Evolutionary conservation across 257 asterid species (phyloP), one percentile per base, ranked within the genome.

Genomic region (Scutellaria baicalensis): DNA sequence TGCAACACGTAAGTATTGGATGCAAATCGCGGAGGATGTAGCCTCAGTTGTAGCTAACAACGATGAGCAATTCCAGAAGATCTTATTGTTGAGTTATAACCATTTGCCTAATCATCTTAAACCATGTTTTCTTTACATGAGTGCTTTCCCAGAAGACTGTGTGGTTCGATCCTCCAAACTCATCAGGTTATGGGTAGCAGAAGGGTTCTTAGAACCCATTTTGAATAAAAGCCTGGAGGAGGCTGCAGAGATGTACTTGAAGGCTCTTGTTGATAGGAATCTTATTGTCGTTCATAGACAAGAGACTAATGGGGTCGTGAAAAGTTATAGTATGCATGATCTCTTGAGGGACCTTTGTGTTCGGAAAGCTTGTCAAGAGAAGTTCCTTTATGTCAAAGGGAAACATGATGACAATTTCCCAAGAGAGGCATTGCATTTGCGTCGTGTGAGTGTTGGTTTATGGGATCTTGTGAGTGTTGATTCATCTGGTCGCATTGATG

Each of bases 191-290:
- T 74, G 62, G 73, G 62, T 21, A 0, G 78, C 78, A 0, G 78
- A 74, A 39, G 78, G 78, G 9, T 65, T 73, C 6, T 5, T 73
- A 4, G 14, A 20, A 16, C 73, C 52, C 45, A 47, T 27, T 33
- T 7, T 13, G 6, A 64, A 18, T 18, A 59, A 21, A 38, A 44
- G 50, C 23, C 2, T 17, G 58, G 75, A 58, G 8, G 68, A 70
- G 10, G 68, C 39, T 33, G 68, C 73, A 18, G 40, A 23, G 61
- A 27, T 55, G 0, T 55, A 55, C 11, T 23, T 55, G 23, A 27
- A 55, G n/a, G 61, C 69, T 62, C 77, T 72, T 0, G 60, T 66
- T 7, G 68, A 73, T 6, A 35, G 73, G 20, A 73, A 66, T 73
- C 73, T 73, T 11, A 12, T 66, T 3, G 45, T 66, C 8, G 73